Evolutionary conservation across 331 rosid species (phyloP), one percentile per base, ranked within the genome.

Genomic region (Cydonia oblonga): DNA sequence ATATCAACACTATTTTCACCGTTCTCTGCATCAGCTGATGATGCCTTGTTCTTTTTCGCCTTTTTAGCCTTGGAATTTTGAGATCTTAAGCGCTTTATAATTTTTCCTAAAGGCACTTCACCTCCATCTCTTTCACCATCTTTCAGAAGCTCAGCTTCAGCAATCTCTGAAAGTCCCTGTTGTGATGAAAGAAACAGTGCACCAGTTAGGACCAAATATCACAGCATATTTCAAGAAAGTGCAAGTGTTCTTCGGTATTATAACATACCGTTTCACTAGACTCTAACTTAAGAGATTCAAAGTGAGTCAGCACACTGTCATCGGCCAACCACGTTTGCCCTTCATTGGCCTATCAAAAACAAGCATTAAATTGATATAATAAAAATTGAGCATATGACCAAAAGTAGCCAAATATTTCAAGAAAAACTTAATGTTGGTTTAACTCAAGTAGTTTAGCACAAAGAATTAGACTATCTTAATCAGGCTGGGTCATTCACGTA

Each of bases 241-340:
- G 5, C 13, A 75, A 33, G 51, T 56, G 69, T 35, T 18, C 51
- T 66, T 44, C 30, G 14, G 58, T 73, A 65, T 29, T 26, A 78
- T 51, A 73, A 49, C 85, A 74, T 87, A 95, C 96, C 87, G 8
- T 77, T 53, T 83, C 87, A 73, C 52, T 77, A 66, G 71, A 64
- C 85, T 91, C 98, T 63, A 88, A 79, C 78, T 91, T 91, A 67
- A 91, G 88, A 46, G 97, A 90, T 82, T 90, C 92, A 73, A 95
- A 91, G 83, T 95, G 96, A 70, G 84, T 30, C 93, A 90, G 79
- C 71, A 74, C 76, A 75, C 66, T 76, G 38, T 80, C 97, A 74
- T 88, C 96, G 66, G 82, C 92, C 84, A 95, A 79, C 99, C 99
- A 95, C 20, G 90, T 79, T 81, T 83, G 70, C 70, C 68, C 86